phyloP scores from a whole-genome alignment of 805 yeast genomes.

The Clavispora phyllophila region DNA sequence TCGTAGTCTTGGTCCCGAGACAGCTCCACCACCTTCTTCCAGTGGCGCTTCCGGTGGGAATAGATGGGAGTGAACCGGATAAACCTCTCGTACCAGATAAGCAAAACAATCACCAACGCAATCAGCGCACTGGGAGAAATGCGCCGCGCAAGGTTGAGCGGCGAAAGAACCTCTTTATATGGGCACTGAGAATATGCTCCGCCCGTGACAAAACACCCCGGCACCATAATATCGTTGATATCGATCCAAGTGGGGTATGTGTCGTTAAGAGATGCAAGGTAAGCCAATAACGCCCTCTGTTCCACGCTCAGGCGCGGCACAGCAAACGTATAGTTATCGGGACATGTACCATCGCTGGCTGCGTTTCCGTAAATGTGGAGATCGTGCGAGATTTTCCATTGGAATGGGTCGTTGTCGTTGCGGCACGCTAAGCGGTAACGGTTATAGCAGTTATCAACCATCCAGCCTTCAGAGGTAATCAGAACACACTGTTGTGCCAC shows the following conservation, averaged over 20 bases:
- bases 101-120: constrained; percentile 45
- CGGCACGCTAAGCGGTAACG: constrained; percentile 54
- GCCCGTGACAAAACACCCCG: constrained; percentile 81
- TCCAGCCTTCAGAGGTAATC: constrained; percentile 48
- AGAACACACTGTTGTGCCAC: constrained; percentile 41
- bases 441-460: constrained; percentile 61
- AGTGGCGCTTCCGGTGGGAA: constrained; percentile 56
- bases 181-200: constrained; percentile 80
- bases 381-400: constrained; percentile 37
- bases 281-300: constrained; percentile 24
- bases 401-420: constrained; percentile 28
- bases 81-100: constrained; percentile 49
- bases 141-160: constrained; percentile 54
- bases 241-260: constrained; percentile 66
- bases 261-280: constrained; percentile 21
- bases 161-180: constrained; percentile 52
- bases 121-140: constrained; percentile 64
- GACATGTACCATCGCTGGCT: constrained; percentile 24
- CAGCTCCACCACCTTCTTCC: constrained; percentile 48
- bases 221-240: constrained; percentile 67
- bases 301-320: constrained; percentile 34
- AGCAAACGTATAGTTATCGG: constrained; percentile 26
- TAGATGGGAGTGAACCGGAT: constrained; percentile 64
- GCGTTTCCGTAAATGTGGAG: constrained; percentile 42
- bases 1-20: constrained; percentile 51